Evolutionary conservation across 441 rosid genomes (phyloP), one percentile per base, ranked within the genome.

Genomic region (Biscutella laevigata): DNA sequence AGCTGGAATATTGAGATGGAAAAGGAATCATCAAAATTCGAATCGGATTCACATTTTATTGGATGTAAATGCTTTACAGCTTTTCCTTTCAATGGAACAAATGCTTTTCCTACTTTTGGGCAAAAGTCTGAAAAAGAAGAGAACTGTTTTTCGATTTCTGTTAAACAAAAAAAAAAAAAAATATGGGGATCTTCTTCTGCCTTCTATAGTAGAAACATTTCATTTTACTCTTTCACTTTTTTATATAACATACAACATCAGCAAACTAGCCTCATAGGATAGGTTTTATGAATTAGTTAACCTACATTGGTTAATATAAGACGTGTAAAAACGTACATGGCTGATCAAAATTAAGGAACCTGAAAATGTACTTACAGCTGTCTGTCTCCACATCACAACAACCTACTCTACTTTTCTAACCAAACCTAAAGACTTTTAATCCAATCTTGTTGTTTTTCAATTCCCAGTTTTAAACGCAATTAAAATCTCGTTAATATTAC

Each of bases 381-480:
- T 55, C 21, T 25, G n/a, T n/a, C n/a, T n/a, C 61, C 63, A 64
- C 29, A 32, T 40, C 32, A 48, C 51, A 46, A 4, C 30, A 45
- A n/a, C 39, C 62, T 26, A 29, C 49, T 20, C 49, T 27, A 53
- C 46, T 14, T 39, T 41, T 26, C 44, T 51, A 0, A 64, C 69
- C 57, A 46, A 55, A 55, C 52, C 49, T 42, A 27, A 63, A 8
- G 49, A 63, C 62, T 46, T 44, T 50, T 24, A 5, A 46, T n/a
- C 19, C 34, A 35, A 9, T 11, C n/a, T n/a, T n/a, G n/a, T n/a
- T n/a, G n/a, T n/a, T n/a, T n/a, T n/a, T n/a, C n/a, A n/a, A n/a
- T 12, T 13, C 32, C 1, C 27, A 48, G 3, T 29, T 49, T 9
- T 10, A n/a, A 14, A 32, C 29, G 24, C 22, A 25, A 50, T 6